Conservation (phyloP, 164 flowering plant genomes). For the Piper betle region DNA sequence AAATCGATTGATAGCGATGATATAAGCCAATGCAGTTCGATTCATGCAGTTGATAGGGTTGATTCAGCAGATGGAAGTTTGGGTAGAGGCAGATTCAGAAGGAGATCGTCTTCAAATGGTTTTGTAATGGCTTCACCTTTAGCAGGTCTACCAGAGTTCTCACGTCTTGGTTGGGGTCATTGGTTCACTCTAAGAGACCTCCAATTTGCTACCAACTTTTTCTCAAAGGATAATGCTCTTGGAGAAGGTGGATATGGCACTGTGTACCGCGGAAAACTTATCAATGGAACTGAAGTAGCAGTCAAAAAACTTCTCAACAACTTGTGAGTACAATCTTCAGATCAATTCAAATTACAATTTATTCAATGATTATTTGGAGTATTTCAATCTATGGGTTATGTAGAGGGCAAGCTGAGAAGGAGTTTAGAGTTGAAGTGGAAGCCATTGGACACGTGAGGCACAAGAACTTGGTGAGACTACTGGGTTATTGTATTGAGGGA, state of each 20-base stretch:
- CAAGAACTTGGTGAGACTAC: conserved; percentile 14
- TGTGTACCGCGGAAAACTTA: too few species aligned
- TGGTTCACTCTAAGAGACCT: conserved; percentile 94
- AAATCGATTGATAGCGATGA: conserved; percentile 68
- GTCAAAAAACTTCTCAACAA: conserved; percentile 13
- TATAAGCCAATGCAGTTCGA: conserved; percentile 62
- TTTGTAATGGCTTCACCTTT: conserved; percentile 60
- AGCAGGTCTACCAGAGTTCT: conserved; percentile 72
- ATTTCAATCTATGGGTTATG: neutral
- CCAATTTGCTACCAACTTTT: conserved; percentile 53
- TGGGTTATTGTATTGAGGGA: conserved; percentile 16
- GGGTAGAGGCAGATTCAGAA: conserved; percentile 29
- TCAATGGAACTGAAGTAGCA: too few species aligned
- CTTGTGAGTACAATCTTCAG: conserved; percentile 35
- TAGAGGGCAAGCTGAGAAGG: conserved; percentile 16
- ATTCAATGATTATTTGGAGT: neutral
- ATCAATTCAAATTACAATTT: neutral
- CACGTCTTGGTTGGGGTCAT: conserved; percentile 97
- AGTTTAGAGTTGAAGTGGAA: conserved; percentile 17
- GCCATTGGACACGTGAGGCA: conserved; percentile 16
- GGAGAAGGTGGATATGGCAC: neutral
- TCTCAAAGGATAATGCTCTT: conserved; percentile 35
- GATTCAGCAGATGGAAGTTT: conserved; percentile 72
- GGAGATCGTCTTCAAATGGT: conserved; percentile 26
- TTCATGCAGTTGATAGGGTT: conserved; percentile 47